Evolutionary conservation across 1,284 basidiomycete genomes (phyloP).

Genomic region (Kalmanozyma brasiliensis): DNA sequence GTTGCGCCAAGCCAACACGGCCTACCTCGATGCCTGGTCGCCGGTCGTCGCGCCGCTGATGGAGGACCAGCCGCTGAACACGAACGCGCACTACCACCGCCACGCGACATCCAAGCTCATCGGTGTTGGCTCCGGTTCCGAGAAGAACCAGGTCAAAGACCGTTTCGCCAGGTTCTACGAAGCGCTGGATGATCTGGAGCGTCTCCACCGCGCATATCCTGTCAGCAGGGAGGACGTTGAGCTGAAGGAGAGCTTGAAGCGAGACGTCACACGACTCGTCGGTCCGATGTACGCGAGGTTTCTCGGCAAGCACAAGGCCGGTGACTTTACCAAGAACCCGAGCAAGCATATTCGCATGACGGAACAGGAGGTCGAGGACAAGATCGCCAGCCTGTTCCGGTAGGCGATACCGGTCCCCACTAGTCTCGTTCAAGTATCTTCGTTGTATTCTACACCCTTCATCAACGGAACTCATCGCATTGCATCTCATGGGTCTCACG

Average conservation of each 20-base stretch:
- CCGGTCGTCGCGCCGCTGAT: slow-evolving; percentile 59
- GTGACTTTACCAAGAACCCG: slow-evolving; percentile 61
- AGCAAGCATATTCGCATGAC: slow-evolving; percentile 59
- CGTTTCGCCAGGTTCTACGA: slow-evolving; percentile 63
- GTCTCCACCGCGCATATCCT: slow-evolving; percentile 60
- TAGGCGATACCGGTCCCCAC: slow-evolving; percentile 12
- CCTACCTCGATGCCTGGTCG: slow-evolving; percentile 63
- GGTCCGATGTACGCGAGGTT: slow-evolving; percentile 57
- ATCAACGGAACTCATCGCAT: neutral
- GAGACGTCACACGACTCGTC: slow-evolving; percentile 55
- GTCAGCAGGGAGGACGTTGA: slow-evolving; percentile 54
- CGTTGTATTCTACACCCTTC: slow-evolving; percentile 23
- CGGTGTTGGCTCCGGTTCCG: slow-evolving; percentile 51
- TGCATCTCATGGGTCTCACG: neutral
- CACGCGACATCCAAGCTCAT: slow-evolving; percentile 53
- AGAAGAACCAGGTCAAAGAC: slow-evolving; percentile 63
- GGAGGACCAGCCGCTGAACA: slow-evolving; percentile 48
- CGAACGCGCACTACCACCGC: slow-evolving; percentile 37
- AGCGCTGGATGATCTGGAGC: slow-evolving; percentile 56
- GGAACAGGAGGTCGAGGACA: slow-evolving; percentile 55
- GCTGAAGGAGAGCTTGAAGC: slow-evolving; percentile 42
- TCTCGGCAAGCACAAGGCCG: slow-evolving; percentile 47
- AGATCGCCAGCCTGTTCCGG: slow-evolving; percentile 48
- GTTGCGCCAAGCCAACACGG: slow-evolving; percentile 51
- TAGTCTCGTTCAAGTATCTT: no score